A percentile compares a stretch with the other conserved stretches of the same genome.
Conservation (phyloP, 1,284 basidiomycete genomes). For the Coriolopsis trogii region DNA sequence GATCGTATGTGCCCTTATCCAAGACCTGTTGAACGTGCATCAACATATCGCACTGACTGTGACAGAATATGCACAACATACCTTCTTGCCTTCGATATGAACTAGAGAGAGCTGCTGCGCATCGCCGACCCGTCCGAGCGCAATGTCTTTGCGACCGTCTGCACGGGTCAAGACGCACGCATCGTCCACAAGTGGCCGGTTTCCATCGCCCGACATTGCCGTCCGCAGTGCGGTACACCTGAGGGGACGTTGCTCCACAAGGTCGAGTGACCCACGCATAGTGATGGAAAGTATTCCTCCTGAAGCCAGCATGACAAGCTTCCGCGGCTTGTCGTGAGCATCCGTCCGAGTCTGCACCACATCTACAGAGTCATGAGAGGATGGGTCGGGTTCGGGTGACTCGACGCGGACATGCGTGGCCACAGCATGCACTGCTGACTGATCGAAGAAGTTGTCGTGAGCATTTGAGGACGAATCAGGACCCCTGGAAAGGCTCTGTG, state of each 20-base stretch:
- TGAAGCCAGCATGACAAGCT: constrained; percentile 33
- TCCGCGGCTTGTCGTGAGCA: constrained; percentile 44
- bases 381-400: not conserved
- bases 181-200: constrained; percentile 41
- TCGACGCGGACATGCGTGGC: not conserved
- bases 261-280: constrained; percentile 41
- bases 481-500: no score
- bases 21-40: constrained; percentile 8
- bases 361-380: not conserved
- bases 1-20: constrained; percentile 25
- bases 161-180: constrained; percentile 41
- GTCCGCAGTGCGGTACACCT: constrained; percentile 7
- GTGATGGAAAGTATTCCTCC: constrained; percentile 33
- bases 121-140: constrained; percentile 45
- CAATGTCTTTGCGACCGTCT: constrained; percentile 29
- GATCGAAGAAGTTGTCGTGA: not conserved
- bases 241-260: constrained; percentile 22
- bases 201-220: not conserved
- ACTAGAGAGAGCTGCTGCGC: constrained; percentile 38
- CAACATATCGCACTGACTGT: not conserved
- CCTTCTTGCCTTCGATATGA: constrained; percentile 10
- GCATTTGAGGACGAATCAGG: no score
- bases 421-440: not conserved
- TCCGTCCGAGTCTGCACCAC: constrained; percentile 26
- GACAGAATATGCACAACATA: not conserved